Percentiles rank a stretch among this genome's conserved stretches.
Evolutionary conservation across 768 basidiomycete species (phyloP).

Genomic region (Suillus bovinus): DNA sequence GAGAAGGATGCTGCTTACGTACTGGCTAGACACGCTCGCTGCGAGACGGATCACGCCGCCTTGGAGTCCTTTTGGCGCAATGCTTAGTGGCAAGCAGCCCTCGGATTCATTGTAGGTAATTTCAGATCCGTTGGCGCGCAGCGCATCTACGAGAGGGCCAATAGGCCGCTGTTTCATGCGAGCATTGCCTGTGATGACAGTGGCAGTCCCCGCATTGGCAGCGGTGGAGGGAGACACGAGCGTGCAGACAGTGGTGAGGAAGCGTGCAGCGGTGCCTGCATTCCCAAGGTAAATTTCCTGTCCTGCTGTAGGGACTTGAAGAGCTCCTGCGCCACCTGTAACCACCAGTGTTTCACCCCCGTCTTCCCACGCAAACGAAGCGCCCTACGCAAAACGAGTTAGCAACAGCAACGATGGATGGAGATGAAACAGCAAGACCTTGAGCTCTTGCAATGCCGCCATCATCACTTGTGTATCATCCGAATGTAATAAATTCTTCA

Average conservation of each 20-base stretch:
- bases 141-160: constrained; percentile 90
- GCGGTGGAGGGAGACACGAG: constrained; percentile 60
- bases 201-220: constrained; percentile 44
- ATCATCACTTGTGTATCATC: constrained; percentile 99
- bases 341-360: constrained; percentile 95
- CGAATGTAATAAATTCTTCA: constrained; percentile 91
- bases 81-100: constrained; percentile 88
- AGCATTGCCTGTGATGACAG: constrained; percentile 94
- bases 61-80: constrained; percentile 78
- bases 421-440: constrained; percentile 45
- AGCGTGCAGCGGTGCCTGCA: constrained; percentile 96
- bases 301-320: constrained; percentile 73
- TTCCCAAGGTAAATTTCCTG: constrained; percentile 96
- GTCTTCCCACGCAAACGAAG: constrained; percentile 93
- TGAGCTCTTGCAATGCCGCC: constrained; percentile 85
- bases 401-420: constrained; percentile 1
- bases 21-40: constrained; percentile 96
- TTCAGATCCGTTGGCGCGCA: constrained; percentile 74
- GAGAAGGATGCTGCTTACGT: constrained; percentile 94
- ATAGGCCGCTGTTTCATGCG: constrained; percentile 99
- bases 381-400: constrained; percentile 56
- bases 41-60: constrained; percentile 86
- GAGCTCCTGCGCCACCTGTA: constrained; percentile 77
- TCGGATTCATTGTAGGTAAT: constrained; percentile 77
- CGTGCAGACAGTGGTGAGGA: constrained; percentile 95